phyloP scores from a whole-genome alignment of 257 asterid species.

The Ligustrum vulgare region DNA sequence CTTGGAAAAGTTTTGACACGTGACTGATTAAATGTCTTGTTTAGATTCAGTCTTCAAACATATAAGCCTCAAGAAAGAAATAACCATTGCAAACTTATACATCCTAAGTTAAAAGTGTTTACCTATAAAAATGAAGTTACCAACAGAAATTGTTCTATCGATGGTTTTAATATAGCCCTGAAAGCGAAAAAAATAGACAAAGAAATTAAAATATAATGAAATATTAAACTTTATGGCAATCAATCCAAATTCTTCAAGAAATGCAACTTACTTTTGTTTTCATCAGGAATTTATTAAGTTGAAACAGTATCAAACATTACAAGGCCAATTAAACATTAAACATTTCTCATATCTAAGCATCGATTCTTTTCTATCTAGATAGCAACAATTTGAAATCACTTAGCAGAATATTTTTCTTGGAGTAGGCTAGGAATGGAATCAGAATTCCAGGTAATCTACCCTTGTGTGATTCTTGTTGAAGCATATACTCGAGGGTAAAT shows the following conservation, averaged over 20 bases:
- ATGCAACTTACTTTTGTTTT: background rate
- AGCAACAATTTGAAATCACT: background rate
- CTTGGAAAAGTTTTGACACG: no score
- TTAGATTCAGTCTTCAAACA: no score
- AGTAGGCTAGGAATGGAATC: no score
- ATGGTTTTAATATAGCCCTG: conserved; percentile 85
- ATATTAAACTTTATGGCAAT: background rate
- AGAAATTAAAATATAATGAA: background rate
- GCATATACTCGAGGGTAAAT: no score
- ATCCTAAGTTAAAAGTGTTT: no score
- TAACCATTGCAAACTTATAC: no score
- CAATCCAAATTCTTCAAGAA: background rate
- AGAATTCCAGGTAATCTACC: no score
- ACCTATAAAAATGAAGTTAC: no score
- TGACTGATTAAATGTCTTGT: no score
- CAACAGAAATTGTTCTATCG: conserved; percentile 74
- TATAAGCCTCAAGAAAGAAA: no score
- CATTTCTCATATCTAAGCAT: background rate
- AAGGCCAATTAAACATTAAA: conserved; percentile 3
- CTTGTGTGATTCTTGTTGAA: no score
- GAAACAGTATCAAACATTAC: background rate
- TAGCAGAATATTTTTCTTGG: no score
- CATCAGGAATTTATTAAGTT: conserved; percentile 7
- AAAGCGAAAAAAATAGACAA: conserved; percentile 20
- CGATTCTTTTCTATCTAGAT: background rate